phyloP scores from a whole-genome alignment of 148 eudicot species.

The Camellia lanceoleosa region DNA sequence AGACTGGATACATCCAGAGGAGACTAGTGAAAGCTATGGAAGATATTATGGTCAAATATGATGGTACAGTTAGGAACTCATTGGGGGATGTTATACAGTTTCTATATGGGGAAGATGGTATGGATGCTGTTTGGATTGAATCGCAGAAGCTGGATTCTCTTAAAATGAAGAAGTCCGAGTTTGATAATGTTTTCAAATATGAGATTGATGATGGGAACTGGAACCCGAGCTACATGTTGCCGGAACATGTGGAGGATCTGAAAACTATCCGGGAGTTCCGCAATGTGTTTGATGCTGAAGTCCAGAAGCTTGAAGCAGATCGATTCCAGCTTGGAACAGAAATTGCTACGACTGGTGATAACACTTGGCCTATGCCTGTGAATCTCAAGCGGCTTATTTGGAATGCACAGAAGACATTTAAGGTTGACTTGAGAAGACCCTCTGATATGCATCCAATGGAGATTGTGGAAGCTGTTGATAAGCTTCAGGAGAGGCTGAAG shows the following conservation, averaged over 20 bases:
- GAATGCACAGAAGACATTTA: conserved; percentile 93
- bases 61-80: conserved; percentile 94
- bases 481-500: conserved; percentile 88
- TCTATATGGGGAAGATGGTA: conserved; percentile 98
- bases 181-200: conserved; percentile 54
- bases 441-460: conserved; percentile 99
- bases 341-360: conserved; percentile 96
- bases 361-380: conserved; percentile 92
- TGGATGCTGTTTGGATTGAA: conserved; percentile 99
- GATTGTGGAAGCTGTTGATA: conserved; percentile 94
- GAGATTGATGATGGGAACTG: conserved; percentile 80
- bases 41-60: conserved; percentile 99
- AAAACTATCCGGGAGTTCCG: conserved; percentile 89
- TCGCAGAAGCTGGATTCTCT: conserved; percentile 83
- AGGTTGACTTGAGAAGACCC: conserved; percentile 77
- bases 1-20: conserved; percentile 97
- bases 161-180: conserved; percentile 71
- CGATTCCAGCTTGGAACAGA: conserved; percentile 80
- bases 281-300: conserved; percentile 95
- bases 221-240: conserved; percentile 87
- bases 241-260: conserved; percentile 87
- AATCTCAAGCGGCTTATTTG: conserved; percentile 80
- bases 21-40: conserved; percentile 99
- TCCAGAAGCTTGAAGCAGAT: conserved; percentile 87
- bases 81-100: conserved; percentile 98